phyloP scores from a whole-genome alignment of 2,329 filamentous ascomycete genomes.

The Diaporthe vexans region DNA sequence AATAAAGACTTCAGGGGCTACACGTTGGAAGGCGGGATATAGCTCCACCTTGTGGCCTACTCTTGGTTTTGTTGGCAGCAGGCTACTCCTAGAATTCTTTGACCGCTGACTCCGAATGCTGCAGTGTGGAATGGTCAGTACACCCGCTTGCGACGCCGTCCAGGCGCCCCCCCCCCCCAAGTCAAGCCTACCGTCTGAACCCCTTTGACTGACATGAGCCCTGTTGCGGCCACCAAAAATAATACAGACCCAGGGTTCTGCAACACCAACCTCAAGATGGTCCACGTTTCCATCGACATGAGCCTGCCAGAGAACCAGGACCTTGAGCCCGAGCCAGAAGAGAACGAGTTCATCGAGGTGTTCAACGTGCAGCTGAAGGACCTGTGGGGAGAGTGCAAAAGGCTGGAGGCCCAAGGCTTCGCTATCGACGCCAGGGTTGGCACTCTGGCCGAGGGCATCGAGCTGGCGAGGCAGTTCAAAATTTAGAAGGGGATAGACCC shows the following conservation, averaged over 20 bases:
- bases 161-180: neutral
- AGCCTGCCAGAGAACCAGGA: conserved; percentile 77
- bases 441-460: conserved; percentile 83
- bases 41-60: no score
- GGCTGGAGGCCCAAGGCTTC: conserved; percentile 77
- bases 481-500: conserved; percentile 48
- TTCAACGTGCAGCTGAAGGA: conserved; percentile 76
- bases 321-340: conserved; percentile 78
- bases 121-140: conserved; percentile 68
- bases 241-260: conserved; percentile 71
- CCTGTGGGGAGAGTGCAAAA: conserved; percentile 77
- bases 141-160: neutral
- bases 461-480: conserved; percentile 73
- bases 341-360: conserved; percentile 86
- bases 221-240: neutral
- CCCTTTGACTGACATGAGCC: neutral
- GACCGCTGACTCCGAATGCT: no score
- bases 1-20: no score
- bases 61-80: no score
- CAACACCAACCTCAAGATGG: conserved; percentile 77
- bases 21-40: no score
- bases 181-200: neutral
- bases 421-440: conserved; percentile 85
- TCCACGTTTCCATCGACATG: conserved; percentile 82
- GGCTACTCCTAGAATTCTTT: no score